Evolutionary conservation across 2,329 filamentous ascomycete species (phyloP), one percentile per base, ranked within the genome.

Genomic region (Fusarium chlamydosporum): DNA sequence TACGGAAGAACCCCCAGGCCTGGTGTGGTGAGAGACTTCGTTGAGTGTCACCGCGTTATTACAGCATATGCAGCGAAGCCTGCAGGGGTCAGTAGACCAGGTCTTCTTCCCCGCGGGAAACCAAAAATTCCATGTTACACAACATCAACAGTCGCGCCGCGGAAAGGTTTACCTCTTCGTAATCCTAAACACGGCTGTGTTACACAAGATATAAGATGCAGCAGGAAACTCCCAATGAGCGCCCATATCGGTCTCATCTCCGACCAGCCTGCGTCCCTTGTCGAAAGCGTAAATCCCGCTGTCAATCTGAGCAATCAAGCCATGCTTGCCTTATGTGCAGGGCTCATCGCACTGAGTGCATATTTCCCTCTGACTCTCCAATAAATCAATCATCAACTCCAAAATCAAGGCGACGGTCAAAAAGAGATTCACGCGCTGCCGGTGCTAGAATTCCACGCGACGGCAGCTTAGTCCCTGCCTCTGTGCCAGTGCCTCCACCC

Each of bases 181-280:
- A 33, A 18, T 50, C 11, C 13, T 6, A 20, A 27, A 27, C 16
- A 18, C 6, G 29, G 3, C 20, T 2, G n/a, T 27, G 12, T 1
- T 9, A 27, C 8, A 6, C 23, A 18, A 27, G 18, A 9, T 12
- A 37, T 7, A 50, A 29, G 2, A 65, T 65, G 52, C 29, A 64
- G 3, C 59, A 51, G 8, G 23, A n/a, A 41, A 45, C 45, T 20
- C 61, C 52, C 6, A 69, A 67, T 54, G 64, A 67, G 15, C 69
- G 88, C 43, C 88, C 87, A 4, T 89, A 89, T 72, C 81, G 88
- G 61, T 89, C 87, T 9, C 88, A 89, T 77, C 83, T 88, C 63
- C 83, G 85, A 38, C 86, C 87, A 50, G 88, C 88, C 10, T 90
- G 88, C 77, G 78, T 86, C 53, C 79, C 86, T 15, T 90, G 88